Conservation (phyloP, 345 rosid genomes). For the Syzygium aromaticum region DNA sequence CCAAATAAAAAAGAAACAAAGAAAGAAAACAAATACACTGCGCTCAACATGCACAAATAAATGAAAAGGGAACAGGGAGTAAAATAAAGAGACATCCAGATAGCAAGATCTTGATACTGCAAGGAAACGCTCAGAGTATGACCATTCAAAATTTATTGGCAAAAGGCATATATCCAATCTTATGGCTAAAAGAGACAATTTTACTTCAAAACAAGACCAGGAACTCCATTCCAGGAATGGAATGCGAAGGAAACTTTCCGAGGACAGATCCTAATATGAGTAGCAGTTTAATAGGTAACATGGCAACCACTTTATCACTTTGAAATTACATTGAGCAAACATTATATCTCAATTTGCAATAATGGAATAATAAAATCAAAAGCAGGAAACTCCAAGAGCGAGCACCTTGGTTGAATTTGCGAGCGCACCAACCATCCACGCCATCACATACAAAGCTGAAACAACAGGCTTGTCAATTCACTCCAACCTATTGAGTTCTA, state of each 20-base stretch:
- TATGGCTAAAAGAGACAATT: not conserved
- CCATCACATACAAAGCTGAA: conserved; percentile 93
- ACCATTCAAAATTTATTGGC: not conserved
- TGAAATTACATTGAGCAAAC: not conserved
- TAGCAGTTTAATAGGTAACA: not conserved
- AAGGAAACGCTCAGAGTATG: not conserved
- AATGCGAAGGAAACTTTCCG: not conserved
- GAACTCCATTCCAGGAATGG: not conserved
- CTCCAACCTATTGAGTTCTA: not conserved
- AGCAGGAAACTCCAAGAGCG: not conserved
- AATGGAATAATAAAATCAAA: not conserved
- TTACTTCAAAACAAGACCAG: not conserved
- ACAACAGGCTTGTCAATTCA: not conserved
- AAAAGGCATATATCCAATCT: not conserved
- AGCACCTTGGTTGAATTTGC: conserved; percentile 88
- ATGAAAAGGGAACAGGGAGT: not conserved
- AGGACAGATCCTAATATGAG: not conserved
- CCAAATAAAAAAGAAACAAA: too few species aligned
- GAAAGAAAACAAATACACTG: too few species aligned
- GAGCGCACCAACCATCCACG: conserved; percentile 93
- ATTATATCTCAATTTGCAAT: not conserved
- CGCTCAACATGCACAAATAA: not conserved
- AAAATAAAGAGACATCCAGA: not conserved
- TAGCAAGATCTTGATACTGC: not conserved
- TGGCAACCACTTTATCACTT: not conserved